Evolutionary conservation across 2,329 filamentous ascomycete genomes (phyloP), one percentile per base, ranked within the genome.

Genomic region (Trichoderma koningii): DNA sequence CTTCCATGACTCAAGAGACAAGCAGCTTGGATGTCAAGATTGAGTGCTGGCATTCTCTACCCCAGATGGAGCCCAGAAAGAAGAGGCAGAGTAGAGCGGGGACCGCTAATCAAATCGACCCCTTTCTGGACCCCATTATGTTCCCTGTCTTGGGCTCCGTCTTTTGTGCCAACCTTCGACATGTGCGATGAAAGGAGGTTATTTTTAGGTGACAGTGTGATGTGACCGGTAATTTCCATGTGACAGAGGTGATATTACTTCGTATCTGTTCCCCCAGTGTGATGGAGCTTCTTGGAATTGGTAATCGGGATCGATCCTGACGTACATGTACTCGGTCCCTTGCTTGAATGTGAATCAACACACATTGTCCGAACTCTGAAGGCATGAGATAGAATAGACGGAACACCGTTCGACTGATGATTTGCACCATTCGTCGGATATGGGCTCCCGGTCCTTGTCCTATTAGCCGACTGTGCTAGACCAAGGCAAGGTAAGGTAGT

Each of bases 41-140:
- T 38, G 41, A 45, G 19, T 10, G 28, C 26, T 48, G 42, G 44
- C 44, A 19, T 23, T 23, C 2, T 50, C n/a, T 62, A 62, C 59
- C 59, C 48, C 59, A 41, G 59, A 60, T 42, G 56, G 45, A 45
- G 21, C 53, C 45, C 45, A 45, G 26, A 55, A 42, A 1, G 1
- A 45, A 45, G 23, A 38, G 47, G 55, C 42, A 53, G 23, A 59
- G 55, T 28, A 53, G 38, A 34, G 41, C 59, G 48, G 47, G 55
- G 59, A 62, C 59, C 48, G 59, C 59, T 62, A 62, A 62, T 62
- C 19, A 62, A 51, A 44, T 15, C 34, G 23, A 48, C 59, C 57
- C 45, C 52, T 62, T 34, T 38, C 38, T 52, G 50, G 17, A 52
- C 42, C n/a, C 42, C 42, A 19, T 44, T n/a, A n/a, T n/a, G n/a